Evolutionary conservation across 768 basidiomycete species (phyloP).

Genomic region (Termitomyces sp.): DNA sequence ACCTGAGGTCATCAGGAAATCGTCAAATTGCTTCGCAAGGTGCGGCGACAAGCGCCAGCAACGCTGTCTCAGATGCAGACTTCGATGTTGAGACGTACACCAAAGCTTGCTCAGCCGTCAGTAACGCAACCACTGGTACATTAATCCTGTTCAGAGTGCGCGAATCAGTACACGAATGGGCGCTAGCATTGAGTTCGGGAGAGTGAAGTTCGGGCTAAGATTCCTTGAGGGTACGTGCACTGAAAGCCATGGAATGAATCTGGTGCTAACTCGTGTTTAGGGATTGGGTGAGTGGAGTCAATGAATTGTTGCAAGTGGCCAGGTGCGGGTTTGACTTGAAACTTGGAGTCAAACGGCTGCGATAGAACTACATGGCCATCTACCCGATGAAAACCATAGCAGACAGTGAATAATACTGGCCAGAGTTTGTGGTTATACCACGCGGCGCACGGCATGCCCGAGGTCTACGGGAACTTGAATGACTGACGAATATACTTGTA

Average conservation of each 20-base stretch:
- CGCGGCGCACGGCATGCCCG: no score
- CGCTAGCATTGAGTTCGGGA: constrained; percentile 73
- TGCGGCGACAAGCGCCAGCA: constrained; percentile 23
- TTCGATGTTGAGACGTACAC: constrained; percentile 49
- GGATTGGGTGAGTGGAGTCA: constrained; percentile 46
- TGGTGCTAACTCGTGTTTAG: constrained; percentile 22
- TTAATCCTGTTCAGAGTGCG: constrained; percentile 82
- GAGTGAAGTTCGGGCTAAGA: constrained; percentile 77
- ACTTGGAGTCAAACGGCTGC: no score
- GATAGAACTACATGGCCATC: no score
- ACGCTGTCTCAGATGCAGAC: constrained; percentile 30
- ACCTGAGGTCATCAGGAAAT: no score
- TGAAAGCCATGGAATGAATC: background rate
- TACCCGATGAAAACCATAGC: no score
- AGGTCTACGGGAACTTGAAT: no score
- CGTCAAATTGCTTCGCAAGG: constrained; percentile 11
- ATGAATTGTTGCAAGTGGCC: background rate
- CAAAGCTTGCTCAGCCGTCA: constrained; percentile 65
- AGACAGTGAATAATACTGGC: no score
- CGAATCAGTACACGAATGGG: constrained; percentile 70
- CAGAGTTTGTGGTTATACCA: no score
- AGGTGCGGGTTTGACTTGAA: no score
- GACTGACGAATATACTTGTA: no score
- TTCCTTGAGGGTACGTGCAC: constrained; percentile 62
- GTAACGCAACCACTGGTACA: constrained; percentile 61